phyloP scores from a whole-genome alignment of 2,329 filamentous ascomycete genomes.

The Aspergillus brasiliensis region DNA sequence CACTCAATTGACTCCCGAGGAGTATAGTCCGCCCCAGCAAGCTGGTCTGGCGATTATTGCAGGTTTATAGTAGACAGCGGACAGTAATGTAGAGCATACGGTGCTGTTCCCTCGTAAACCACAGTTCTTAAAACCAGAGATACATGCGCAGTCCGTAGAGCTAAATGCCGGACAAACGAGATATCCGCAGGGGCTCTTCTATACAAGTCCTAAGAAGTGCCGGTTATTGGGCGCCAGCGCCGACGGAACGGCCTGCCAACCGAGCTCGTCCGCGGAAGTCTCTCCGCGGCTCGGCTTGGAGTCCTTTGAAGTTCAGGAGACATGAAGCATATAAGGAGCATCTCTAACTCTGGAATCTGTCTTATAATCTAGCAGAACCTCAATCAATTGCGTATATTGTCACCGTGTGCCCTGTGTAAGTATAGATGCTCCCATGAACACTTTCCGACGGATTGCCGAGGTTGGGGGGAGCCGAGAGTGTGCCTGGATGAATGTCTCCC shows the following conservation, averaged over 20 bases:
- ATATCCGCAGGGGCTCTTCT: neutral
- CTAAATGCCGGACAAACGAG: neutral
- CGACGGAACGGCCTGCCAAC: conserved; percentile 10
- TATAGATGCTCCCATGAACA: neutral
- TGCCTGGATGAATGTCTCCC: conserved; percentile 4
- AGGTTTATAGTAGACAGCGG: no score
- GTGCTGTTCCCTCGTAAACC: no score
- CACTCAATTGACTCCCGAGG: no score
- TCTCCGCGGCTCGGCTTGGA: neutral
- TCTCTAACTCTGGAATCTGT: neutral
- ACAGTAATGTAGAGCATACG: no score
- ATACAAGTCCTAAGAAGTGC: neutral
- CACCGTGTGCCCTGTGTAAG: neutral
- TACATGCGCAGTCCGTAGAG: no score
- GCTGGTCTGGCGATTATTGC: no score
- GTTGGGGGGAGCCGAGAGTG: neutral
- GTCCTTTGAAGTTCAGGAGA: neutral
- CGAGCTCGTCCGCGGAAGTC: neutral
- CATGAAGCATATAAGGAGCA: neutral
- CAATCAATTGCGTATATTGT: neutral
- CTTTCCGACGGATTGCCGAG: conserved; percentile 4
- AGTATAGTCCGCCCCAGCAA: no score
- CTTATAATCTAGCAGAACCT: no score
- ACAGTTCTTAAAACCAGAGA: no score
- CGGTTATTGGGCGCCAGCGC: conserved; percentile 13